Evolutionary conservation across 2,329 filamentous ascomycete species (phyloP).

Genomic region (Hypoxylon sp.): DNA sequence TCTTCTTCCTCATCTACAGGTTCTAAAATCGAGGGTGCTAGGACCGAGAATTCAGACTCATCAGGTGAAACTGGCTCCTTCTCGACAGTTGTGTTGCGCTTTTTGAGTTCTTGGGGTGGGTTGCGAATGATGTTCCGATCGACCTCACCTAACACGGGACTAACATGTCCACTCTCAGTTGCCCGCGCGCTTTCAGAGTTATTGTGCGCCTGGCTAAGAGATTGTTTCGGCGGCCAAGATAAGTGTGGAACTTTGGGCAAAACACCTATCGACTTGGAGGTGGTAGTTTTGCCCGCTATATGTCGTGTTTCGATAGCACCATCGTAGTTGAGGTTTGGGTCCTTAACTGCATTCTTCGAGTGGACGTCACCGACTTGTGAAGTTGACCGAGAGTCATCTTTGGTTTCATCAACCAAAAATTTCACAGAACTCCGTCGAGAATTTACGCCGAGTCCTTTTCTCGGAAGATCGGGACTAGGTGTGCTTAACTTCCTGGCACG

Average conservation of each 20-base stretch:
- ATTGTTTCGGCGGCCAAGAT: slow-evolving; percentile 16
- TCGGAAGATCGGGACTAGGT: slow-evolving; percentile 19
- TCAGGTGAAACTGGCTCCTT: slow-evolving; percentile 42
- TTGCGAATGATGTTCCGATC: slow-evolving; percentile 49
- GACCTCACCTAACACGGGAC: slow-evolving; percentile 46
- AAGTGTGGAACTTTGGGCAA: slow-evolving; percentile 13
- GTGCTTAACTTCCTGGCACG: slow-evolving; percentile 6
- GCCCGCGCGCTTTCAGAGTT: slow-evolving; percentile 40
- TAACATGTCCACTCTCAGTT: slow-evolving; percentile 13
- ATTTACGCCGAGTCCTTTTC: slow-evolving; percentile 17
- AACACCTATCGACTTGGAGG: slow-evolving; percentile 4
- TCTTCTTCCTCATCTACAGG: slow-evolving; percentile 53
- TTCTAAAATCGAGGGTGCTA: slow-evolving; percentile 52
- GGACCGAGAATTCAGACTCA: slow-evolving; percentile 49
- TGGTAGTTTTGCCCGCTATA: not conserved
- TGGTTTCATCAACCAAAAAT: slow-evolving; percentile 42
- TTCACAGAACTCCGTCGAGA: slow-evolving; percentile 30
- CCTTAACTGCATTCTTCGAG: slow-evolving; percentile 27
- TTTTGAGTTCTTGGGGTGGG: slow-evolving; percentile 40
- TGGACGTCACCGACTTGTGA: slow-evolving; percentile 26
- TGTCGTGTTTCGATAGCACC: slow-evolving; percentile 30
- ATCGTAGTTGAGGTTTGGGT: slow-evolving; percentile 38
- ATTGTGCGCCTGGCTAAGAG: slow-evolving; percentile 34
- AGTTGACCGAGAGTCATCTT: slow-evolving; percentile 18
- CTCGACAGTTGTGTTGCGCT: slow-evolving; percentile 23